These are phyloP conservation scores for Albatrellus ellisii DNA, from an alignment of 768 basidiomycete genomes.

Conservation along the genomic window DNA sequence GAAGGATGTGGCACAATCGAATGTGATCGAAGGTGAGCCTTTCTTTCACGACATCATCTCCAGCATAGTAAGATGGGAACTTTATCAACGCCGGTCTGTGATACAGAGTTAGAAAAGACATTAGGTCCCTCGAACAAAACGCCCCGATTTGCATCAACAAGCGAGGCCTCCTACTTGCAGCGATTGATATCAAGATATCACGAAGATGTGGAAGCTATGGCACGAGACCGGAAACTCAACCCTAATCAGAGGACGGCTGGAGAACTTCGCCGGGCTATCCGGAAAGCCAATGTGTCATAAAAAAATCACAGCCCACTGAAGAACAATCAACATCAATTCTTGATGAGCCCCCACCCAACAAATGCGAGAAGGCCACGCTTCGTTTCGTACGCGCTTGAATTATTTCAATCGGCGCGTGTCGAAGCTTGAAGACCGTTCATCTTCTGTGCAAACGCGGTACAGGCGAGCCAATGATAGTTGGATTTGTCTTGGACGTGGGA, in stretches of 20 bases:
- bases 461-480: too few relatives aligned
- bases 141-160: conserved; percentile 47
- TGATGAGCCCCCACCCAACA: too few relatives aligned
- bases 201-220: conserved; percentile 63
- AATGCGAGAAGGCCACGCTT: too few relatives aligned
- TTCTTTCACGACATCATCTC: conserved; percentile 6
- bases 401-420: too few relatives aligned
- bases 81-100: too few relatives aligned
- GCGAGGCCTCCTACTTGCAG: conserved; percentile 55
- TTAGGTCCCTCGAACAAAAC: conserved; percentile 29
- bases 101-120: too few relatives aligned
- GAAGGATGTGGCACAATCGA: not conserved
- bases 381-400: too few relatives aligned
- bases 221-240: conserved; percentile 67
- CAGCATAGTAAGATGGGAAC: conserved; percentile 12
- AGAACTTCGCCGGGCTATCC: conserved; percentile 52
- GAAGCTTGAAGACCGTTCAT: too few relatives aligned
- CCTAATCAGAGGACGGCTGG: conserved; percentile 75
- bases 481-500: too few relatives aligned
- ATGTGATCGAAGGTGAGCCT: conserved; percentile 10
- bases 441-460: too few relatives aligned
- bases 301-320: too few relatives aligned
- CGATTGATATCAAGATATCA: conserved; percentile 60
- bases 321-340: too few relatives aligned
- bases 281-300: conserved; percentile 36